Percentiles rank a stretch among this genome's conserved stretches.
Conservation (phyloP, 805 yeast genomes). For the Wickerhamiella azyma region DNA sequence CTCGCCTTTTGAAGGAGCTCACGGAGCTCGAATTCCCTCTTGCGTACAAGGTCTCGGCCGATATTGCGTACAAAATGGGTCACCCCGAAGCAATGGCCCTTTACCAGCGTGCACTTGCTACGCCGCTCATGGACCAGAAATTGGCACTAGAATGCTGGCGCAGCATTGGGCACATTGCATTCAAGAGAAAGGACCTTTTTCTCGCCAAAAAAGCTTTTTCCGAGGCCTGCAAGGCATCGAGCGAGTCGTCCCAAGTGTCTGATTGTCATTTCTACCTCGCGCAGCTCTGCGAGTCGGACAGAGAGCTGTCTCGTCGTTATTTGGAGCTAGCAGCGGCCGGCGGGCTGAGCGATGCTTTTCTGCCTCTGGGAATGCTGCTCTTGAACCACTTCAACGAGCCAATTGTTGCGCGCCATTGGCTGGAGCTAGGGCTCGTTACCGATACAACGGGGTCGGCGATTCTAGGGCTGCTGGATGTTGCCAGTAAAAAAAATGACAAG, state of each 20-base stretch:
- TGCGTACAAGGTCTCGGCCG: slow-evolving; percentile 68
- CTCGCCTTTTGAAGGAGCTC: slow-evolving; percentile 41
- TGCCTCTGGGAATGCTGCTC: slow-evolving; percentile 65
- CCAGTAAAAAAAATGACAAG: slow-evolving; percentile 2
- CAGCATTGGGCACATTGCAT: slow-evolving; percentile 44
- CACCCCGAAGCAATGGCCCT: slow-evolving; percentile 41
- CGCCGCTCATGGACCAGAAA: slow-evolving; percentile 33
- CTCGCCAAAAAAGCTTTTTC: slow-evolving; percentile 47
- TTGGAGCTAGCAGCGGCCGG: slow-evolving; percentile 63
- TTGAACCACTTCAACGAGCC: slow-evolving; percentile 57
- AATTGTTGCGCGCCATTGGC: slow-evolving; percentile 65
- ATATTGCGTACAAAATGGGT: slow-evolving; percentile 43
- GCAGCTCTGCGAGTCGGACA: slow-evolving; percentile 50
- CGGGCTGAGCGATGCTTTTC: slow-evolving; percentile 67
- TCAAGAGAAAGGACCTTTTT: slow-evolving; percentile 37
- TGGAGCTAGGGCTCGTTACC: slow-evolving; percentile 44
- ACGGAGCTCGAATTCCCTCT: slow-evolving; percentile 53
- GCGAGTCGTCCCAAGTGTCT: slow-evolving; percentile 36
- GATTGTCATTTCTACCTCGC: slow-evolving; percentile 71
- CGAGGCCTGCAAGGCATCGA: slow-evolving; percentile 46
- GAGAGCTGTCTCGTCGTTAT: slow-evolving; percentile 51
- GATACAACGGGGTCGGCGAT: slow-evolving; percentile 18
- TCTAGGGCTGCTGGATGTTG: slow-evolving; percentile 18
- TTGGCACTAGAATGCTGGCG: slow-evolving; percentile 59
- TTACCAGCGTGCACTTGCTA: slow-evolving; percentile 43